phyloP scores from a whole-genome alignment of 306 rosid species.

The Myrica gale region DNA sequence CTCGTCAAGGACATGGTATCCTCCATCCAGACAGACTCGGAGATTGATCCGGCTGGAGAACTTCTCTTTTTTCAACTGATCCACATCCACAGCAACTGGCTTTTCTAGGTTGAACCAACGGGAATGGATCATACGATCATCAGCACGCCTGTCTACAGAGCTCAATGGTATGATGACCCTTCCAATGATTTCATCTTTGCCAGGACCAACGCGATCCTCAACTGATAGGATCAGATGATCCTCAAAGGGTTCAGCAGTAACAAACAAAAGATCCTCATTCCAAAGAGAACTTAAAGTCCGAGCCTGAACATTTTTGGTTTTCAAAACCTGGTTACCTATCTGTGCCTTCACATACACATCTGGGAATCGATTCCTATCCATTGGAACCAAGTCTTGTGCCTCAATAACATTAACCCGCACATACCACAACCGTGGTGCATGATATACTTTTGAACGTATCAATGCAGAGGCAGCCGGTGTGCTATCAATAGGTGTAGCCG shows the following conservation, averaged over 20 bases:
- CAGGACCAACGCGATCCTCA: slow-evolving; percentile 49
- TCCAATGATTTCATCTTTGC: slow-evolving; percentile 45
- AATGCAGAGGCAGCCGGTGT: slow-evolving; percentile 37
- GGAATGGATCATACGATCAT: slow-evolving; percentile 41
- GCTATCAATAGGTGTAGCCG: slow-evolving; percentile 56
- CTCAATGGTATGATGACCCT: slow-evolving; percentile 36
- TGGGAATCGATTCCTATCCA: slow-evolving; percentile 43
- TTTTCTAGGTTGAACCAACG: slow-evolving; percentile 49
- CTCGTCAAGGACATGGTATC: slow-evolving; percentile 62
- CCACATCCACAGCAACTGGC: slow-evolving; percentile 41
- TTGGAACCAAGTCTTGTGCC: slow-evolving; percentile 45
- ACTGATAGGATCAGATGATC: slow-evolving; percentile 45
- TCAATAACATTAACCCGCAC: slow-evolving; percentile 59
- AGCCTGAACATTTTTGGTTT: slow-evolving; percentile 44
- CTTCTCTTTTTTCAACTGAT: slow-evolving; percentile 42
- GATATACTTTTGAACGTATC: slow-evolving; percentile 65
- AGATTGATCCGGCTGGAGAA: slow-evolving; percentile 53
- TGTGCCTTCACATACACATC: slow-evolving; percentile 46
- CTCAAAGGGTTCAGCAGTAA: slow-evolving; percentile 52
- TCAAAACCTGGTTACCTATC: slow-evolving; percentile 47
- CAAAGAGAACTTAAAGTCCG: slow-evolving; percentile 42
- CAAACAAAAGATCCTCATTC: slow-evolving; percentile 48
- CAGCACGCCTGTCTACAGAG: slow-evolving; percentile 37
- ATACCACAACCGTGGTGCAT: slow-evolving; percentile 73
- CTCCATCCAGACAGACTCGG: slow-evolving; percentile 54